Base-by-base conservation (phyloP, 73 alveolate species). In the Paramecium pentaurelia region DNA sequence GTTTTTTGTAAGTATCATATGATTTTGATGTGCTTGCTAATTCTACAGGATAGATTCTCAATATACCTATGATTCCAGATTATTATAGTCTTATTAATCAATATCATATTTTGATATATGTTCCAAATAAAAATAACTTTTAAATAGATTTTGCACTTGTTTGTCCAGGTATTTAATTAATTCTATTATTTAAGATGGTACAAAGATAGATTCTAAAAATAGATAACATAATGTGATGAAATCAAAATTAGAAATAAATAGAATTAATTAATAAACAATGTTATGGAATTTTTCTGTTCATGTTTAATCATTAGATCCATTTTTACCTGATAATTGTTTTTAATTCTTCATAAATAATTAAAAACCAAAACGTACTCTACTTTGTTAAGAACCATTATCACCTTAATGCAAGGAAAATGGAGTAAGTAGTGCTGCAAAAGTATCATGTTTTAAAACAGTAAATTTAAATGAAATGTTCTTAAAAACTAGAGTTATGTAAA, bases 271-370 rank as follows among this genome's bases (percentile, higher is more conserved):
- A 47, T 77, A 37, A 10, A 44, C 89, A 16, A 18, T 38, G 34
- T 80, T 80, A 47, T 80, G 77, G 91, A 80, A 80, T 30, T 80
- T 80, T 80, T 80, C 71, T 22, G 91, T 80, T 44, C 91, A 80
- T 80, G 91, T 80, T 8, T 80, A 80, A 80, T 80, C 91, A 11
- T 12, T 80, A 3, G 77, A 80, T 80, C 91, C 91, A n/a, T 80
- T 80, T 25, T 47, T 80, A 12, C 36, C 47, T 20, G 73, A 80
- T 27, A 80, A 80, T 47, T 45, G 77, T 44, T 80, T 80, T 22
- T 11, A 80, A 20, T 80, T 80, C 73, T 80, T 80, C 16, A 44
- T 80, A 45, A 27, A 30, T 45, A 80, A 80, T 47, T 47, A 80
- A 80, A 42, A 80, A 27, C 91, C 75, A 10, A 80, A 80, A 22